Percentiles rank a stretch among this genome's conserved stretches.
These are phyloP conservation scores for Vitis rupestris DNA, from an alignment of 164 flowering plant species.

Conservation along the genomic window DNA sequence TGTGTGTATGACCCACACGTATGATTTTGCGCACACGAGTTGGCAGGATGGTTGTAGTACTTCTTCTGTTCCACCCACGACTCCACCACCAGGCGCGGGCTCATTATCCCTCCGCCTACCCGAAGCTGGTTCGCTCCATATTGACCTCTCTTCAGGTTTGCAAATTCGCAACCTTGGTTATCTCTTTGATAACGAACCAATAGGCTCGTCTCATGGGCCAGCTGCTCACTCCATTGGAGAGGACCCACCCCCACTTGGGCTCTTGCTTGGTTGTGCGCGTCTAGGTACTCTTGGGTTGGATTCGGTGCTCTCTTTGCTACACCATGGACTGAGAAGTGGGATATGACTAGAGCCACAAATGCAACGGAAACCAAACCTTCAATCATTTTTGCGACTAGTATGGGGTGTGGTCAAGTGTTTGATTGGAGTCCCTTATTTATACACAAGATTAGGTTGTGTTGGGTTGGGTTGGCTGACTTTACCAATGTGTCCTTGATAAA, in stretches of 20 bases:
- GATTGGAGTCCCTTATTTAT: no score
- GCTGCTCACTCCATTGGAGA: slow-evolving; percentile 52
- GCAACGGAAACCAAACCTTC: slow-evolving; percentile 4
- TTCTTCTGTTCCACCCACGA: slow-evolving; percentile 58
- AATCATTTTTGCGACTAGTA: no score
- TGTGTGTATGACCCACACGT: slow-evolving; percentile 62
- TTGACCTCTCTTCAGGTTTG: slow-evolving; percentile 26
- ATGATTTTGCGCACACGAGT: slow-evolving; percentile 44
- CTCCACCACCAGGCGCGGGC: slow-evolving; percentile 50
- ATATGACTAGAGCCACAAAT: slow-evolving; percentile 12
- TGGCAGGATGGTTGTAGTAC: slow-evolving; percentile 42
- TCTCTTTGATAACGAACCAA: slow-evolving; percentile 51
- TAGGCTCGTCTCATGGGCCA: slow-evolving; percentile 40
- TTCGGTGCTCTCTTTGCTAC: slow-evolving; percentile 1
- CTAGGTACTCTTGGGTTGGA: slow-evolving; percentile 44
- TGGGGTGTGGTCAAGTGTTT: no score
- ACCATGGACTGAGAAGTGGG: slow-evolving; percentile 11
- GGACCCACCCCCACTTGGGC: slow-evolving; percentile 56
- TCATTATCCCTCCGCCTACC: slow-evolving; percentile 29
- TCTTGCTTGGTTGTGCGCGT: slow-evolving; percentile 65
- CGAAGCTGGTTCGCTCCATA: slow-evolving; percentile 67
- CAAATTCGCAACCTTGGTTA: slow-evolving; percentile 52
- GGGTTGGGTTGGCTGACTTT: no score
- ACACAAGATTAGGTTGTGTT: no score
- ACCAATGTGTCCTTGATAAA: no score